These are phyloP conservation scores for Sphagnum contortum DNA, from an alignment of 225 moss, liverwort and hornwort genomes.

Conservation along the genomic window DNA sequence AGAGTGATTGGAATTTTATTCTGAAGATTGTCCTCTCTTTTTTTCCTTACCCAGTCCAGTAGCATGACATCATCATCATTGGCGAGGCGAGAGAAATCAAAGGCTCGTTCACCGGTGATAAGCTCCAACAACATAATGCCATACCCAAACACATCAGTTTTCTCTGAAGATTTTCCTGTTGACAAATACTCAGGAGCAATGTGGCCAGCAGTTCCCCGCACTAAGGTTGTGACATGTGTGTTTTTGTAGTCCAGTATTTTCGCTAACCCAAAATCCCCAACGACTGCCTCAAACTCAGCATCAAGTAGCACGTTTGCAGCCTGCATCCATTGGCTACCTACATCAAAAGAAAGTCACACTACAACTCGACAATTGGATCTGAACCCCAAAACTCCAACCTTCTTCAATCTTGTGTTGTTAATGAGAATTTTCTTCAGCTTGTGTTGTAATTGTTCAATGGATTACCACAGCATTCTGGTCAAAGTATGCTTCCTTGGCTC, in stretches of 20 bases:
- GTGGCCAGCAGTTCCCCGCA: slow-evolving; percentile 89
- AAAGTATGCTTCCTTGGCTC: no score
- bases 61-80: slow-evolving; percentile 98
- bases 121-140: slow-evolving; percentile 95
- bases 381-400: no score
- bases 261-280: slow-evolving; percentile 93
- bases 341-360: no score
- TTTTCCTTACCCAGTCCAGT: slow-evolving; percentile 72
- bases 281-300: slow-evolving; percentile 90
- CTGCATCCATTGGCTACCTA: neutral
- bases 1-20: no score
- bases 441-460: no score
- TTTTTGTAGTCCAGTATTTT: slow-evolving; percentile 94
- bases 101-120: slow-evolving; percentile 90
- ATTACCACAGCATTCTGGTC: no score
- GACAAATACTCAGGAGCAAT: slow-evolving; percentile 96
- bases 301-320: slow-evolving; percentile 92
- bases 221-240: slow-evolving; percentile 91
- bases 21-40: no score
- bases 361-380: no score
- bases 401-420: no score
- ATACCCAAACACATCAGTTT: slow-evolving; percentile 92
- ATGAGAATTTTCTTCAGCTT: no score
- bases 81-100: slow-evolving; percentile 86
- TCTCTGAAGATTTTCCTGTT: slow-evolving; percentile 95